Evolutionary conservation across 768 basidiomycete species (phyloP), one percentile per base, ranked within the genome.

Genomic region (Imleria badia): DNA sequence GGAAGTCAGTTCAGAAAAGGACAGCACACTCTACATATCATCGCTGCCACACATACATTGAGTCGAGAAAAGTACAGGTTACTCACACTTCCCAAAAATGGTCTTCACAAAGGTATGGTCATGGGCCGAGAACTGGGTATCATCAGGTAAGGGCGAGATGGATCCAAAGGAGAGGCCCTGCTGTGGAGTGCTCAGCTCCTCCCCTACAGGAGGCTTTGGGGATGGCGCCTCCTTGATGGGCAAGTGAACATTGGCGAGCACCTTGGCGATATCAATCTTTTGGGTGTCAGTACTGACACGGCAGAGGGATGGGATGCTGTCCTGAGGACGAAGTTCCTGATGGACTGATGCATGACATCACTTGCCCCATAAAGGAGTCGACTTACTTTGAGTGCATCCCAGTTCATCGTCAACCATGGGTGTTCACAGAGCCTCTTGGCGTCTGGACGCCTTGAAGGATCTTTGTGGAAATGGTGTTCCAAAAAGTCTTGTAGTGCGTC

Each of bases 301-400:
- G 30, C 94, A 86, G 13, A 97, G 77, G 79, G 96, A 97, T 10
- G 96, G 96, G 35, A 98, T 91, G 65, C 91, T 94, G 66, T 98
- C 96, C 66, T 97, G 90, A 45, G 89, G 90, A 22, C 91, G 88
- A 30, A 96, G 75, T 61, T 93, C 87, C 86, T 89, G 56, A 26
- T n/a, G 54, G 29, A 48, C 45, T 54, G 19, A 29, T 60, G 6
- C 45, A 50, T 26, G 20, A 23, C 14, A 10, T 11, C 23, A 12
- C 29, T 36, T 22, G 10, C 30, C 31, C 38, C 36, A 17, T 39
- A 34, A 26, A 5, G 30, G 33, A 26, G 22, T 11, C 12, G 3
- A 58, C 77, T 48, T 64, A 92, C 94, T 79, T 91, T 86, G 63
- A 87, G 78, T n/a, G 80, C 78, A 39, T 81, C 86, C 81, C 88